A percentile compares a stretch with the other conserved stretches of the same genome.
These are phyloP conservation scores for Elasticomyces elasticus DNA, from an alignment of 495 filamentous ascomycete species.

Conservation along the genomic window DNA sequence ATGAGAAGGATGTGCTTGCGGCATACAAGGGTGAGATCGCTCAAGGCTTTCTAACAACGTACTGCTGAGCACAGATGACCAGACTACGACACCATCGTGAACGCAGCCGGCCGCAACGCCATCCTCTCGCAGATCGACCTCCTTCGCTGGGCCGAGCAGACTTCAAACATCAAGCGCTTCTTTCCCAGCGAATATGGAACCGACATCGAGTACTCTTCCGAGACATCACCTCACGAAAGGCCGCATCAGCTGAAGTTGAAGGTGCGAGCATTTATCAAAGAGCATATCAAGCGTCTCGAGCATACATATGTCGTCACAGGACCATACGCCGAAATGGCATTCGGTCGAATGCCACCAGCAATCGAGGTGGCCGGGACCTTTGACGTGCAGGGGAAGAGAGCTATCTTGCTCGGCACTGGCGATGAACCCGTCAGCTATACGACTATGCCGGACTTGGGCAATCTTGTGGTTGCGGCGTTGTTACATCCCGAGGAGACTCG, in stretches of 20 bases:
- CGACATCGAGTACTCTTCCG: slow-evolving; percentile 54
- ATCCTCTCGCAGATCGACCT: slow-evolving; percentile 50
- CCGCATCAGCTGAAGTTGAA: slow-evolving; percentile 61
- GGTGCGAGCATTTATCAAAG: slow-evolving; percentile 47
- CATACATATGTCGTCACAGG: slow-evolving; percentile 60
- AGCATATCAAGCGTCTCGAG: slow-evolving; percentile 42
- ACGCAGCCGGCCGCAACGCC: slow-evolving; percentile 49
- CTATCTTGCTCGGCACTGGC: slow-evolving; percentile 47
- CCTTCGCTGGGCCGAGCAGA: slow-evolving; percentile 46
- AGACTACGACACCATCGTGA: slow-evolving; percentile 56
- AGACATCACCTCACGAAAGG: slow-evolving; percentile 49
- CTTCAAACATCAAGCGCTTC: slow-evolving; percentile 50
- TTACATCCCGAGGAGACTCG: slow-evolving; percentile 43
- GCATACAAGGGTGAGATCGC: not conserved
- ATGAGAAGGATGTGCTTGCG: not conserved
- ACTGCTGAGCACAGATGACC: not conserved
- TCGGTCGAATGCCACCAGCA: slow-evolving; percentile 26
- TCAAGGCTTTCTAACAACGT: slow-evolving; percentile 30
- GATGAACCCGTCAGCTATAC: slow-evolving; percentile 50
- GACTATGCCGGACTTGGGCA: slow-evolving; percentile 57
- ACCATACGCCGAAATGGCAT: slow-evolving; percentile 56
- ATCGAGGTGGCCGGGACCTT: slow-evolving; percentile 40
- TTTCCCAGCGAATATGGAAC: slow-evolving; percentile 65
- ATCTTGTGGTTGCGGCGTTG: slow-evolving; percentile 48
- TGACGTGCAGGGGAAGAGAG: slow-evolving; percentile 43